Percentiles rank a stretch among this genome's conserved stretches.
These are phyloP conservation scores for Populus davidiana DNA, from an alignment of 345 rosid genomes.

Conservation along the genomic window DNA sequence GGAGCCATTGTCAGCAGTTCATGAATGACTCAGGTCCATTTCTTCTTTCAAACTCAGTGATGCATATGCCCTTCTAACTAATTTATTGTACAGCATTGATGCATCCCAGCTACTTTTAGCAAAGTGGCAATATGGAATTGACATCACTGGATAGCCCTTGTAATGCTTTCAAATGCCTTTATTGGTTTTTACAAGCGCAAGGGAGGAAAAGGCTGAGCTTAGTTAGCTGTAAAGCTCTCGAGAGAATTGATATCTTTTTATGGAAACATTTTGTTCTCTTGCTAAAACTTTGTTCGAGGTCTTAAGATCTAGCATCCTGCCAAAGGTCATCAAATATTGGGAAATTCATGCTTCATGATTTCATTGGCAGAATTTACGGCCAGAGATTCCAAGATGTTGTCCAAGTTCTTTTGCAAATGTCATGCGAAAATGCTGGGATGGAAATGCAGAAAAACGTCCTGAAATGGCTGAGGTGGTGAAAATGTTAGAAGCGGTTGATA, in stretches of 20 bases:
- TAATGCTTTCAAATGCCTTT: neutral
- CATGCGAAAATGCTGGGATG: constrained; percentile 89
- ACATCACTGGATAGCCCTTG: neutral
- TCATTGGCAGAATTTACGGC: constrained; percentile 68
- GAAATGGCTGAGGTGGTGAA: constrained; percentile 84
- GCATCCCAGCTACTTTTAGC: neutral
- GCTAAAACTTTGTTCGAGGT: neutral
- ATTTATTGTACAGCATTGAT: neutral
- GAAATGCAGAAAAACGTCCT: constrained; percentile 65
- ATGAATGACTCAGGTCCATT: neutral
- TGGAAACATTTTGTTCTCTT: neutral
- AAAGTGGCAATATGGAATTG: neutral
- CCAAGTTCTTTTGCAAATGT: constrained; percentile 61
- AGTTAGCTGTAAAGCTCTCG: neutral
- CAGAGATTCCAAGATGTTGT: constrained; percentile 85
- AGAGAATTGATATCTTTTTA: neutral
- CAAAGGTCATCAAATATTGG: neutral
- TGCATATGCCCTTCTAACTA: neutral
- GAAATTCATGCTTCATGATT: neutral
- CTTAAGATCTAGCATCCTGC: neutral
- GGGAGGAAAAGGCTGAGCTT: neutral
- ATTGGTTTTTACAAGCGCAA: neutral
- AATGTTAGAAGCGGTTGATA: constrained; percentile 75
- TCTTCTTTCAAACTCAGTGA: neutral
- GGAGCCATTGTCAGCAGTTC: neutral